A percentile compares a stretch with the other conserved stretches of the same genome.
phyloP scores from a whole-genome alignment of 2,329 filamentous ascomycete genomes.

The Aspergillus melleus region DNA sequence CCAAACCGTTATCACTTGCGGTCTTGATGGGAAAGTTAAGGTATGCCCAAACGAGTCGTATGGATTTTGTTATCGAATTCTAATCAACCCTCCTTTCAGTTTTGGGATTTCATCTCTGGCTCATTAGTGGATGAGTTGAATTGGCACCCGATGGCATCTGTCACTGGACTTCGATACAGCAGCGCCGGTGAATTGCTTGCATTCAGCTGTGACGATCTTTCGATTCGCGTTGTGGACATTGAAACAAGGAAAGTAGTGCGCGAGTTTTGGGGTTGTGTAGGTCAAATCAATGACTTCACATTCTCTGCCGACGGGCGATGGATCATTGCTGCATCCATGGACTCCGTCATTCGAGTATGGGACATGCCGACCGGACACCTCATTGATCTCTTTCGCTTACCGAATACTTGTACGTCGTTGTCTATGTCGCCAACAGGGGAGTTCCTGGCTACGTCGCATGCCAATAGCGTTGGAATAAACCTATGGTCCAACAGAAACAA shows the following conservation, averaged over 20 bases:
- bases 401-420: constrained; percentile 76
- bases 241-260: constrained; percentile 87
- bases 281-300: constrained; percentile 73
- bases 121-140: constrained; percentile 76
- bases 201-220: constrained; percentile 83
- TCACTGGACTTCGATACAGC: constrained; percentile 78
- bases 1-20: constrained; percentile 79
- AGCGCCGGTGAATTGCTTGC: constrained; percentile 80
- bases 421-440: constrained; percentile 89
- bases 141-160: constrained; percentile 75
- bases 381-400: constrained; percentile 84
- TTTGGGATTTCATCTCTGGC: constrained; percentile 93
- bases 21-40: constrained; percentile 87
- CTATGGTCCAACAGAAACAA: constrained; percentile 94
- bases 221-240: constrained; percentile 84
- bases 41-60: constrained; percentile 25
- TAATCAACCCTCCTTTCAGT: constrained; percentile 44
- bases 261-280: constrained; percentile 82
- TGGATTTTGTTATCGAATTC: not conserved
- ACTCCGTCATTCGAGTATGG: constrained; percentile 82
- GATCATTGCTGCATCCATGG: constrained; percentile 84
- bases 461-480: constrained; percentile 81
- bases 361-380: constrained; percentile 94
- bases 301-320: constrained; percentile 94
- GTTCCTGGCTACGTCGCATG: constrained; percentile 85